phyloP scores from a whole-genome alignment of 352 stramenopile species.

The Pythium diclinum region DNA sequence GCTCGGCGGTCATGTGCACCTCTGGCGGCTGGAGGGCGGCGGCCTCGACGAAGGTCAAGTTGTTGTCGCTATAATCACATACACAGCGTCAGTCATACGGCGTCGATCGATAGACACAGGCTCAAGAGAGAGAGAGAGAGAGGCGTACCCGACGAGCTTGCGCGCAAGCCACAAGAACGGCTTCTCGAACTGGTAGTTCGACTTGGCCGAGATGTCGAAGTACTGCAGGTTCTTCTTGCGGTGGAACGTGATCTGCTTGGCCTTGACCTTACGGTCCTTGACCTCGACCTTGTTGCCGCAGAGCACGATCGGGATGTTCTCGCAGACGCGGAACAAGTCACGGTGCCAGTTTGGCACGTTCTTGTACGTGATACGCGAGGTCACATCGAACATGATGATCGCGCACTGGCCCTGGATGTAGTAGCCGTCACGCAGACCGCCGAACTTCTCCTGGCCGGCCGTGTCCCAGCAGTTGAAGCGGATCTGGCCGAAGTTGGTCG shows the following conservation, averaged over 20 bases:
- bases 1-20: constrained; percentile 93
- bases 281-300: constrained; percentile 99
- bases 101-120: no score
- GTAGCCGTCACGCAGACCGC: constrained; percentile 94
- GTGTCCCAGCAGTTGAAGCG: constrained; percentile 99
- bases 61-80: constrained; percentile 86
- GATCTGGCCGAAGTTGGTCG: constrained; percentile 99
- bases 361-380: constrained; percentile 99
- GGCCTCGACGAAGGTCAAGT: constrained; percentile 98
- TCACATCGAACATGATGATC: constrained; percentile 99
- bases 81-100: neutral
- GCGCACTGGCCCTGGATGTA: constrained; percentile 99
- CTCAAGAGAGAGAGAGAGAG: neutral
- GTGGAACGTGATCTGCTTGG: constrained; percentile 99
- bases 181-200: constrained; percentile 99
- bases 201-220: constrained; percentile 99
- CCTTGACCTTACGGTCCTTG: constrained; percentile 99
- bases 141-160: constrained; percentile 94
- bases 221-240: constrained; percentile 99
- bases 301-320: constrained; percentile 99
- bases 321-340: constrained; percentile 98
- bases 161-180: constrained; percentile 99
- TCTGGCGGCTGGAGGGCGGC: constrained; percentile 95
- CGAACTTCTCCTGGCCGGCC: constrained; percentile 99
- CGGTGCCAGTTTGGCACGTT: constrained; percentile 99